Conservation (phyloP, 2,329 filamentous ascomycete species). For the Ophiosphaerella korrae region DNA sequence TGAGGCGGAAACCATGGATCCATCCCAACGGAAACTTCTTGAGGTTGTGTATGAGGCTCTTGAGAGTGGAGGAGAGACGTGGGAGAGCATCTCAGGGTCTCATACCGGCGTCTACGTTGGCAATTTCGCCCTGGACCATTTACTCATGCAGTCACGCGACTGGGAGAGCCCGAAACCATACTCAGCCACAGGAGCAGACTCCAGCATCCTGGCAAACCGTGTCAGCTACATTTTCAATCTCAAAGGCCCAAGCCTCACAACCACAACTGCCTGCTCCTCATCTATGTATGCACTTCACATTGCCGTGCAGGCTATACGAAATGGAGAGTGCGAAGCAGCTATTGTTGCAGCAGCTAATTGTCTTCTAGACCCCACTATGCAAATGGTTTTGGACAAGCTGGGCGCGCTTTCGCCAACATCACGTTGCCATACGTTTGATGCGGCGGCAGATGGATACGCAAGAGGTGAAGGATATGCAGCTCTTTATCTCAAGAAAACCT, state of each 20-base stretch:
- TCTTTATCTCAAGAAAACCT: slow-evolving; percentile 18
- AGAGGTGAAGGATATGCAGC: slow-evolving; percentile 24
- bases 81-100: slow-evolving; percentile 28
- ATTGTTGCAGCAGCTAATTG: slow-evolving; percentile 26
- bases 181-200: slow-evolving; percentile 14
- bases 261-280: slow-evolving; percentile 34
- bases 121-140: slow-evolving; percentile 21
- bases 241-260: slow-evolving; percentile 27
- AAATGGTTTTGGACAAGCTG: slow-evolving; percentile 16
- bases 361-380: slow-evolving; percentile 13
- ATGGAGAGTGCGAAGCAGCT: slow-evolving; percentile 27
- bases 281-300: slow-evolving; percentile 31
- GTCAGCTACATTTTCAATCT: slow-evolving; percentile 38
- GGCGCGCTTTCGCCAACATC: slow-evolving; percentile 25
- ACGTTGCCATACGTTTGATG: slow-evolving; percentile 27
- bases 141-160: slow-evolving; percentile 20
- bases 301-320: slow-evolving; percentile 18
- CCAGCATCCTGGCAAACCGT: slow-evolving; percentile 30
- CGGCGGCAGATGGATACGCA: slow-evolving; percentile 28
- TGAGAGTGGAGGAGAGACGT: slow-evolving; percentile 42
- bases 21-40: slow-evolving; percentile 36
- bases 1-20: slow-evolving; percentile 31
- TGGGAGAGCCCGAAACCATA: slow-evolving; percentile 16
- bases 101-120: slow-evolving; percentile 30
- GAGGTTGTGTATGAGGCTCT: slow-evolving; percentile 46